Evolutionary conservation across 2,329 filamentous ascomycete genomes (phyloP).

Genomic region (Fusarium sp.): DNA sequence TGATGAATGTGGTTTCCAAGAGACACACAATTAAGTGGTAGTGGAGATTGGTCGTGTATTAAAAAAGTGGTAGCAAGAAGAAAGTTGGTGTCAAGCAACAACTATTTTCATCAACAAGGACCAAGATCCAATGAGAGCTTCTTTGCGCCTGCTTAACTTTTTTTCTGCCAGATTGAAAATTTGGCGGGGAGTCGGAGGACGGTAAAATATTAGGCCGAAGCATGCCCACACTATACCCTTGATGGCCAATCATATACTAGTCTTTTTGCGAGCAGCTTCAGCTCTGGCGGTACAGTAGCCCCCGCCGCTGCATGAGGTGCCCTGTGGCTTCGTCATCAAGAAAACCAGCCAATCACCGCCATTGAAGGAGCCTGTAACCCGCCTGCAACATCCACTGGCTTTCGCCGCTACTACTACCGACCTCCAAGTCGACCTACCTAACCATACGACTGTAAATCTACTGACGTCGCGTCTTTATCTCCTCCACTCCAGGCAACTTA

Average conservation of each 20-base stretch:
- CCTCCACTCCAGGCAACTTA: constrained; percentile 41
- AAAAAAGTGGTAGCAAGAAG: constrained; percentile 10
- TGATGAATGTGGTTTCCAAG: constrained; percentile 1
- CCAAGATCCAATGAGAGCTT: constrained; percentile 37
- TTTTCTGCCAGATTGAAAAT: constrained; percentile 51
- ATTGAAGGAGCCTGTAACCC: constrained; percentile 36
- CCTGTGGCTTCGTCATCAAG: constrained; percentile 48
- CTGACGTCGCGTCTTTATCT: constrained; percentile 42
- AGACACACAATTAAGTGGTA: background rate
- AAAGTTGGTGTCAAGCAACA: constrained; percentile 11
- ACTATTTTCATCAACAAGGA: constrained; percentile 31
- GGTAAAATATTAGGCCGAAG: constrained; percentile 23
- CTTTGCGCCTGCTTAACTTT: constrained; percentile 39
- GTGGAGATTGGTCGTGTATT: background rate
- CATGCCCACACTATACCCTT: background rate
- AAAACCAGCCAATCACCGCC: constrained; percentile 44
- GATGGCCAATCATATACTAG: constrained; percentile 22
- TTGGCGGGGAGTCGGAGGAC: constrained; percentile 50
- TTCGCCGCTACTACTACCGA: constrained; percentile 13
- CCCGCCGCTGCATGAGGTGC: constrained; percentile 26
- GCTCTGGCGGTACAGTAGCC: background rate
- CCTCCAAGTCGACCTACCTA: constrained; percentile 9
- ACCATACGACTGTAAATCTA: constrained; percentile 8
- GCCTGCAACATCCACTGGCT: constrained; percentile 22
- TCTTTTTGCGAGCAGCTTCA: constrained; percentile 18